Evolutionary conservation across 2,329 filamentous ascomycete species (phyloP).

Genomic region (Calonectria multiphialidica): DNA sequence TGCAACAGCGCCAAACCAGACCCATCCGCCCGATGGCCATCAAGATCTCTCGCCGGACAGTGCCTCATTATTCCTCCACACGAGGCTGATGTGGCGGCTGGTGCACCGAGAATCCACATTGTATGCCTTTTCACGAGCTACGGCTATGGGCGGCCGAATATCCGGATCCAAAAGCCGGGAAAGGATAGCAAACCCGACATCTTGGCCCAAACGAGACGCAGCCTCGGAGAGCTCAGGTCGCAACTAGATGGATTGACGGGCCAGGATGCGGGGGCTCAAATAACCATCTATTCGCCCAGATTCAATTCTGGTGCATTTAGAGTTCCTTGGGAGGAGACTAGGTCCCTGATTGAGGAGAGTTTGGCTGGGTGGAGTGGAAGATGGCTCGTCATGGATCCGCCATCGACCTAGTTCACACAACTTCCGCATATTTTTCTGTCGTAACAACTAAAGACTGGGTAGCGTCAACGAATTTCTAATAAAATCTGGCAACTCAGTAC

Average conservation of each 20-base stretch:
- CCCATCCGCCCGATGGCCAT: constrained; percentile 28
- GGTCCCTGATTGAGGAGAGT: constrained; percentile 24
- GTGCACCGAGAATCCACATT: constrained; percentile 36
- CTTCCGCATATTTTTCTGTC: too few species aligned
- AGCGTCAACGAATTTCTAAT: too few species aligned
- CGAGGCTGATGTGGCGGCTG: constrained; percentile 29
- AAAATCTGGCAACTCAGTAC: too few species aligned
- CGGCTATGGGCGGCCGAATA: constrained; percentile 31
- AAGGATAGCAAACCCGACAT: constrained; percentile 27
- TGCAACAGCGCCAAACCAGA: constrained; percentile 36
- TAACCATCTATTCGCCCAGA: constrained; percentile 31
- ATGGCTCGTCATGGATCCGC: constrained; percentile 38
- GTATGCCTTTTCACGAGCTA: constrained; percentile 37
- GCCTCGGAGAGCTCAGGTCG: constrained; percentile 23
- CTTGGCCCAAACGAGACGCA: constrained; percentile 28
- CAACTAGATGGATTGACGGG: constrained; percentile 8
- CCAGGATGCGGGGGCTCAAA: fast-evolving
- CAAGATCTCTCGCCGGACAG: constrained; percentile 36
- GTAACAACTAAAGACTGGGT: neutral
- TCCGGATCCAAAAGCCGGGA: constrained; percentile 28
- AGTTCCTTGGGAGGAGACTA: constrained; percentile 32
- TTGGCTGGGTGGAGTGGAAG: constrained; percentile 26
- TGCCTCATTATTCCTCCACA: constrained; percentile 47
- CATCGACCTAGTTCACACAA: neutral
- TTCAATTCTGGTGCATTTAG: constrained; percentile 37